Evolutionary conservation across 805 yeast genomes (phyloP).

Genomic region (Myxozyma lipomycoides): DNA sequence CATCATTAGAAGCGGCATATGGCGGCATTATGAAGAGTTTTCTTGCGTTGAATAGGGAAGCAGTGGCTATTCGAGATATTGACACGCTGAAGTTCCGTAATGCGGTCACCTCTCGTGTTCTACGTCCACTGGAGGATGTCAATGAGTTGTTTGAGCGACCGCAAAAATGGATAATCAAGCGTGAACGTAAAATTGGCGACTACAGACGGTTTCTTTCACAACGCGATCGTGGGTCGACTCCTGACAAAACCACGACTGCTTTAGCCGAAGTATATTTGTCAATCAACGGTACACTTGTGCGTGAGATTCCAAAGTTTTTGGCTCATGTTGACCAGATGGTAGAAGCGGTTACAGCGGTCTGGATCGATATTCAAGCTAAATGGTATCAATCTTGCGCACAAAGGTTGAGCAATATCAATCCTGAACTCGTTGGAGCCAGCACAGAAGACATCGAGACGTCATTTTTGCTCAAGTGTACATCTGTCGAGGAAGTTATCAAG

Average conservation of each 20-base stretch:
- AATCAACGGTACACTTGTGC: slow-evolving; percentile 8
- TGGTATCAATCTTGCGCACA: slow-evolving; percentile 10
- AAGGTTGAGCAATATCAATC: slow-evolving; percentile 3
- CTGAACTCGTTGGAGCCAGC: neutral
- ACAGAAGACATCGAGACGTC: slow-evolving; percentile 16
- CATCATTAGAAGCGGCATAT: neutral
- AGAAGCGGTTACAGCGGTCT: slow-evolving; percentile 9
- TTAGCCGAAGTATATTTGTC: slow-evolving; percentile 9
- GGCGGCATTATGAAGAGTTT: neutral
- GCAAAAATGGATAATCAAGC: slow-evolving; percentile 10
- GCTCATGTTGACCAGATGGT: slow-evolving; percentile 11
- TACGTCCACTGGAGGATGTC: slow-evolving; percentile 14
- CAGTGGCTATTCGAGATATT: slow-evolving; percentile 7
- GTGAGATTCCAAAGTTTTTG: slow-evolving; percentile 17
- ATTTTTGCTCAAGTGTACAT: slow-evolving; percentile 7
- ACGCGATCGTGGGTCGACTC: slow-evolving; percentile 12
- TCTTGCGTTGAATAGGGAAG: slow-evolving; percentile 4
- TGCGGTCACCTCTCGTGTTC: slow-evolving; percentile 11
- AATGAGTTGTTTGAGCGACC: slow-evolving; percentile 18
- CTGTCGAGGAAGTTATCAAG: slow-evolving; percentile 2
- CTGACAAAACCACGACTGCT: slow-evolving; percentile 2
- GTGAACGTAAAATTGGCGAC: slow-evolving; percentile 16
- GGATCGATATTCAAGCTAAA: slow-evolving; percentile 15
- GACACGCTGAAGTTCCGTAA: slow-evolving; percentile 14
- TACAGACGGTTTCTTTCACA: slow-evolving; percentile 7